These are phyloP conservation scores for Taphrina communis DNA, from an alignment of 1,139 yeast genomes.

Conservation along the genomic window DNA sequence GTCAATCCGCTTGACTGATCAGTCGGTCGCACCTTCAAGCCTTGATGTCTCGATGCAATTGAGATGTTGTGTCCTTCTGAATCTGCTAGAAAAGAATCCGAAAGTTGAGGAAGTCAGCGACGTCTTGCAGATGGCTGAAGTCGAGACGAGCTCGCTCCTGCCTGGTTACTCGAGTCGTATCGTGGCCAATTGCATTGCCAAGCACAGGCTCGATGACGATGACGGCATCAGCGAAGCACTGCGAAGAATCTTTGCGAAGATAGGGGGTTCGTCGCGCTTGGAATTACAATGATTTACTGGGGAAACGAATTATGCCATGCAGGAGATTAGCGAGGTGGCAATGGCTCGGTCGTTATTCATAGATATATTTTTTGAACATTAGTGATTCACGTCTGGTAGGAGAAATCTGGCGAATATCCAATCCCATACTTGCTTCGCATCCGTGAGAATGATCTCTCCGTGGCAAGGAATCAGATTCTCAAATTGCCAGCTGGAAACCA, in stretches of 20 bases:
- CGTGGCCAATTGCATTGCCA: conserved; percentile 29
- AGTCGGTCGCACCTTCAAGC: not conserved
- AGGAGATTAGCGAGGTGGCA: not conserved
- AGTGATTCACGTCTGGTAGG: no score
- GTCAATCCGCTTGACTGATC: not conserved
- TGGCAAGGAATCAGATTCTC: conserved; percentile 56
- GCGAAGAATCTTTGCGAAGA: conserved; percentile 27
- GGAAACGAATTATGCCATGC: no score
- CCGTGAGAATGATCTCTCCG: conserved; percentile 59
- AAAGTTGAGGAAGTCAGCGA: conserved; percentile 22
- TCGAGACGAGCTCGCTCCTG: conserved; percentile 18
- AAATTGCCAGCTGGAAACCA: conserved; percentile 10
- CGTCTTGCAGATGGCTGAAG: conserved; percentile 26
- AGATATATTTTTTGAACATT: no score
- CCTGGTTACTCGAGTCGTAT: conserved; percentile 30
- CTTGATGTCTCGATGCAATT: conserved; percentile 23
- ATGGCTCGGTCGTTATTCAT: not conserved
- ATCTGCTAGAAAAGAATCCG: conserved; percentile 25
- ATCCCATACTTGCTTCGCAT: conserved; percentile 43
- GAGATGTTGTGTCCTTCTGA: conserved; percentile 27
- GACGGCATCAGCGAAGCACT: conserved; percentile 27
- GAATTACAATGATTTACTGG: not conserved
- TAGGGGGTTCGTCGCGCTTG: conserved; percentile 14
- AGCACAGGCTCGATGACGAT: conserved; percentile 25
- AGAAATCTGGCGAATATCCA: conserved; percentile 18